Evolutionary conservation across 176 grass and related monocot genomes (phyloP).

Genomic region (Elaeis guineensis): DNA sequence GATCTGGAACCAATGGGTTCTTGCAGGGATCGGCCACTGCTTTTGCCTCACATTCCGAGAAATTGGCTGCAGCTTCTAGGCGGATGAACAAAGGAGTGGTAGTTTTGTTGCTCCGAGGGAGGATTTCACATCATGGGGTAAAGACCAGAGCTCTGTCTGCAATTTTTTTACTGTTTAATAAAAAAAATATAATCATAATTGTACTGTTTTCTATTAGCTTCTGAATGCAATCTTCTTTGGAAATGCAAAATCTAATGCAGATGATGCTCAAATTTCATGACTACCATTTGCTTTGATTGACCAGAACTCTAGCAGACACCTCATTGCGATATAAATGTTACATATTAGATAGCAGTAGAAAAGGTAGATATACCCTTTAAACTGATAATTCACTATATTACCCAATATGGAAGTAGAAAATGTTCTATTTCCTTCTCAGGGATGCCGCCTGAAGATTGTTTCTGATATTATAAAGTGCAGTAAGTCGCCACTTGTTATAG

Average conservation of each 20-base stretch:
- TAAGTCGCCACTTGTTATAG: no score
- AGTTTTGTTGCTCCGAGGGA: conserved; percentile 55
- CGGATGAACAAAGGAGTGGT: conserved; percentile 32
- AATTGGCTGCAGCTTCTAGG: conserved; percentile 32
- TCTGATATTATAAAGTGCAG: no score
- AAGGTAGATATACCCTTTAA: no score
- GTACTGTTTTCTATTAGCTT: background rate
- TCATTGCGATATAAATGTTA: no score
- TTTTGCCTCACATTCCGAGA: conserved; percentile 27
- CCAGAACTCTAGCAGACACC: no score
- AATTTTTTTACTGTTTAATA: background rate
- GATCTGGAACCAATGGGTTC: conserved; percentile 59
- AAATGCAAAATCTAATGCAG: background rate
- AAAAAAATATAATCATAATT: background rate
- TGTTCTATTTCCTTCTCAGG: no score
- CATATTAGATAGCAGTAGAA: no score
- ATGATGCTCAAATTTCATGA: background rate
- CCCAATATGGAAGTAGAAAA: no score
- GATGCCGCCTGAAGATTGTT: no score
- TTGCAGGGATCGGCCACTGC: conserved; percentile 45
- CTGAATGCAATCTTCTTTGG: background rate
- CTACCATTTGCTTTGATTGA: no score
- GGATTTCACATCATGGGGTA: conserved; percentile 58
- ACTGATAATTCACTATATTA: no score
- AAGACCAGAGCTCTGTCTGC: conserved; percentile 14